Percentiles rank a stretch among this genome's conserved stretches.
phyloP scores from a whole-genome alignment of 2,329 filamentous ascomycete species.

The Colletotrichum sp. region DNA sequence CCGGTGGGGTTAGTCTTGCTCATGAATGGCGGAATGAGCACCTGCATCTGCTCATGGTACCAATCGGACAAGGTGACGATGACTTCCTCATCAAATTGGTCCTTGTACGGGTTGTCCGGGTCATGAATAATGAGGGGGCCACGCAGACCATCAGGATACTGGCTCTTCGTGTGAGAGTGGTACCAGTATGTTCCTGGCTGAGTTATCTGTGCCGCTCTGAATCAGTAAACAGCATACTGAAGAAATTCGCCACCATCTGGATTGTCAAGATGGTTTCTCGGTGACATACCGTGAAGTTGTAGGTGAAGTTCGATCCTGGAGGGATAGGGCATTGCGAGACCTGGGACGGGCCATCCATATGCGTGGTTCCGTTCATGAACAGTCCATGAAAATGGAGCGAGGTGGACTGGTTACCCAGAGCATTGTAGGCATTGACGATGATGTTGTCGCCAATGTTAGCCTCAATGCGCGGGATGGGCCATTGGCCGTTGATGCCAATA shows the following conservation, averaged over 20 bases:
- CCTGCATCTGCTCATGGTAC: slow-evolving; percentile 67
- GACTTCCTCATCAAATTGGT: slow-evolving; percentile 66
- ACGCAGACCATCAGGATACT: slow-evolving; percentile 74
- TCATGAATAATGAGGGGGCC: slow-evolving; percentile 71
- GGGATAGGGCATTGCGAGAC: slow-evolving; percentile 72
- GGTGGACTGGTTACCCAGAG: slow-evolving; percentile 66
- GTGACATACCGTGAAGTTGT: slow-evolving; percentile 66
- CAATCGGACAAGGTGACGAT: slow-evolving; percentile 71
- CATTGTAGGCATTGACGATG: slow-evolving; percentile 63
- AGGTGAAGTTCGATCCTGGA: slow-evolving; percentile 69
- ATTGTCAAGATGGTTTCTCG: slow-evolving; percentile 20
- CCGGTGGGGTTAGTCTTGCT: slow-evolving; percentile 60
- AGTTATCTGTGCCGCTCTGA: slow-evolving; percentile 35
- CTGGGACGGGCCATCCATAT: slow-evolving; percentile 73
- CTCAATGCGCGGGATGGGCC: slow-evolving; percentile 73
- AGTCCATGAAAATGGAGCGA: slow-evolving; percentile 75
- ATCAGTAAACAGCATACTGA: slow-evolving; percentile 37
- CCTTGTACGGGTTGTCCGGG: slow-evolving; percentile 59
- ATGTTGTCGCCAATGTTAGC: slow-evolving; percentile 67
- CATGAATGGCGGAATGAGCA: slow-evolving; percentile 53
- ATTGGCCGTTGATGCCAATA: slow-evolving; percentile 79
- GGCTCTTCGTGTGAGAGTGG: slow-evolving; percentile 70
- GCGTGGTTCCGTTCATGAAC: slow-evolving; percentile 68
- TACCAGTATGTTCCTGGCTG: slow-evolving; percentile 84
- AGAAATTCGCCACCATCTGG: background rate